These are phyloP conservation scores for Graphilbum fragrans DNA, from an alignment of 2,329 filamentous ascomycete species.

Conservation along the genomic window DNA sequence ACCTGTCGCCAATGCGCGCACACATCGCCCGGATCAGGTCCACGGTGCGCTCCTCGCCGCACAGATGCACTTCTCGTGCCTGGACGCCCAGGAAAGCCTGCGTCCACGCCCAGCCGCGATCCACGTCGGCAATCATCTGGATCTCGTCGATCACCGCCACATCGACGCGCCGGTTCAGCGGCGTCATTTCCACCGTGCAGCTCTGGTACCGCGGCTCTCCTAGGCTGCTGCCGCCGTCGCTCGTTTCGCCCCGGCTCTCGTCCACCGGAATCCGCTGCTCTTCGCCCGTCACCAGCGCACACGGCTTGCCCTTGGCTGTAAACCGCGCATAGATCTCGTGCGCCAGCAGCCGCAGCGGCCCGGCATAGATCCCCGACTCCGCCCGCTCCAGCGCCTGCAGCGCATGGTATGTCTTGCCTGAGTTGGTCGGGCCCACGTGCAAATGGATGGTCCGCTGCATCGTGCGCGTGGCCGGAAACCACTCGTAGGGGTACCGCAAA, in stretches of 20 bases:
- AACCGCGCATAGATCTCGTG: constrained; percentile 93
- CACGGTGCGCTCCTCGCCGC: constrained; percentile 76
- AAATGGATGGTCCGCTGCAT: constrained; percentile 77
- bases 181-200: constrained; percentile 87
- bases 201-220: constrained; percentile 53
- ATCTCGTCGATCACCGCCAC: constrained; percentile 98
- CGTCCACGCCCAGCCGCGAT: constrained; percentile 91
- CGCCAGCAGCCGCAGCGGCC: constrained; percentile 75
- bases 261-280: constrained; percentile 61
- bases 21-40: constrained; percentile 68
- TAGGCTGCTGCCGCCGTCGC: constrained; percentile 2
- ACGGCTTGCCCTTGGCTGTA: constrained; percentile 61
- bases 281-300: constrained; percentile 81
- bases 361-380: constrained; percentile 66
- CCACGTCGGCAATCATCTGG: constrained; percentile 77
- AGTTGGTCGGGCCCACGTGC: constrained; percentile 94
- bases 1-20: constrained; percentile 67
- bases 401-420: constrained; percentile 93
- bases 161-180: constrained; percentile 48
- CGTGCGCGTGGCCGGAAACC: constrained; percentile 75
- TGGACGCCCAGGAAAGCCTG: constrained; percentile 77
- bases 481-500: constrained; percentile 79
- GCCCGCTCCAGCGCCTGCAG: constrained; percentile 67
- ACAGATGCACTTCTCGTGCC: constrained; percentile 83
- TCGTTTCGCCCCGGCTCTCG: not conserved